Percentiles rank a stretch among this genome's conserved stretches.
phyloP scores from a whole-genome alignment of 2,329 filamentous ascomycete species.

The Trichophaea hybrida region DNA sequence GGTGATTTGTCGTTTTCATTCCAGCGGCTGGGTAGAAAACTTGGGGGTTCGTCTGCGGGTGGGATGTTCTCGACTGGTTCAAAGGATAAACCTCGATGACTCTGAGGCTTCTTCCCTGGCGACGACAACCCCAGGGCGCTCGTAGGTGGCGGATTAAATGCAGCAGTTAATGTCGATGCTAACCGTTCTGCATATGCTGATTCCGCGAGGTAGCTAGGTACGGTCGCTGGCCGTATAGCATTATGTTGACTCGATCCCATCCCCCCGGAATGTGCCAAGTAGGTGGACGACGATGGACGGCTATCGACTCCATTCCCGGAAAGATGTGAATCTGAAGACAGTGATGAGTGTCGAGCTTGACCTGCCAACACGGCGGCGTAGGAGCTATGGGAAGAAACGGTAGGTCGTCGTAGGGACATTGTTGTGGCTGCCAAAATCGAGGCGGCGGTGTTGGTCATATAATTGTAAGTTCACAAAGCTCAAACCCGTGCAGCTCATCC shows the following conservation, averaged over 20 bases:
- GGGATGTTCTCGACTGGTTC: conserved; percentile 68
- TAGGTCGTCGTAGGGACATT: conserved; percentile 21
- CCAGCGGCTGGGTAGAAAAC: conserved; percentile 68
- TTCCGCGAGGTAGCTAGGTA: conserved; percentile 27
- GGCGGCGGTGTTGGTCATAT: conserved; percentile 21
- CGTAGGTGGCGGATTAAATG: conserved; percentile 3
- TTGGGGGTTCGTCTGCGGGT: conserved; percentile 46
- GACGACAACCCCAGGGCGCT: conserved; percentile 13
- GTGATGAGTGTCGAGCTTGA: conserved; percentile 11
- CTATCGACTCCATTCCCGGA: neutral
- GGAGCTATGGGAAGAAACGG: conserved; percentile 19
- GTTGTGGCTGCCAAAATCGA: conserved; percentile 15
- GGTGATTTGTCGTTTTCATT: conserved; percentile 60
- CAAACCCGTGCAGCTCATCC: neutral
- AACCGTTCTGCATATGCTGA: conserved; percentile 26
- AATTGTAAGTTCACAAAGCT: neutral
- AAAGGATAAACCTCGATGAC: conserved; percentile 64
- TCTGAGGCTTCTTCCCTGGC: conserved; percentile 40
- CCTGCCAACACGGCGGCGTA: conserved; percentile 23
- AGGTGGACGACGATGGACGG: neutral
- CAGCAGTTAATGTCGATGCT: conserved; percentile 13
- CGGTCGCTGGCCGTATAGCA: conserved; percentile 9
- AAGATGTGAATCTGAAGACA: neutral
- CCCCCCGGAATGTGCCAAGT: neutral
- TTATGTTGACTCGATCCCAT: neutral